phyloP scores from a whole-genome alignment of 2,329 filamentous ascomycete genomes.

The Aspergillus vadensis region DNA sequence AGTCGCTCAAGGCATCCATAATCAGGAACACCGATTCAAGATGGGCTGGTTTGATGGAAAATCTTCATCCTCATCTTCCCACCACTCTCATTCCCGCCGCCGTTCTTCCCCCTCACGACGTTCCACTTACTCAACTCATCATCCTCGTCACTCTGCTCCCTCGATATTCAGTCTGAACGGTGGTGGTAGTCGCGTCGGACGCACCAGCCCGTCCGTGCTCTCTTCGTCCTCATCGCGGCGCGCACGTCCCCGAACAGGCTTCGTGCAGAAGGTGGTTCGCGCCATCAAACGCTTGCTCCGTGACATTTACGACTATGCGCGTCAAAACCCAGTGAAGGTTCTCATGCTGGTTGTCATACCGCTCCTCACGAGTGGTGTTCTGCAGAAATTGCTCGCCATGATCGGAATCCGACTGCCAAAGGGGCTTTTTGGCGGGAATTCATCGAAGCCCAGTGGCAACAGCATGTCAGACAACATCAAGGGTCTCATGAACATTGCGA shows the following conservation, averaged over 20 bases:
- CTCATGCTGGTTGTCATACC: slow-evolving; percentile 87
- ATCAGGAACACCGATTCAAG: slow-evolving; percentile 10
- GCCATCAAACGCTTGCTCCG: slow-evolving; percentile 78
- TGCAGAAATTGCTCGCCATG: slow-evolving; percentile 73
- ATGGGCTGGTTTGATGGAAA: slow-evolving; percentile 53
- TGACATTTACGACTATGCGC: slow-evolving; percentile 78
- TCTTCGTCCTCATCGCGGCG: slow-evolving; percentile 73
- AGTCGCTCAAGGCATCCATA: background rate
- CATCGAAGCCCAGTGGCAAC: slow-evolving; percentile 19
- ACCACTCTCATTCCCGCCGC: slow-evolving; percentile 30
- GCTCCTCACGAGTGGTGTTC: slow-evolving; percentile 77
- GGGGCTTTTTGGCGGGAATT: slow-evolving; percentile 47
- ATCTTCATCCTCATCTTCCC: slow-evolving; percentile 34
- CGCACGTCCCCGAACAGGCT: slow-evolving; percentile 73
- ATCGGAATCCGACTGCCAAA: slow-evolving; percentile 78
- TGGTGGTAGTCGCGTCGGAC: slow-evolving; percentile 34
- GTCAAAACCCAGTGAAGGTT: slow-evolving; percentile 81
- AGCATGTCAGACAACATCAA: slow-evolving; percentile 36
- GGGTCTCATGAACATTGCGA: slow-evolving; percentile 38
- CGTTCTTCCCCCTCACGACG: slow-evolving; percentile 44
- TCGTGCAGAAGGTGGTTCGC: slow-evolving; percentile 71
- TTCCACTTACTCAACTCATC: slow-evolving; percentile 41
- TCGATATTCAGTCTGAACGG: slow-evolving; percentile 50
- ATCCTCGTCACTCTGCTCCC: slow-evolving; percentile 43
- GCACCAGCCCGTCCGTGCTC: slow-evolving; percentile 50